Conservation (phyloP, 129 eudicot species). For the Flaveria ramosissima region DNA sequence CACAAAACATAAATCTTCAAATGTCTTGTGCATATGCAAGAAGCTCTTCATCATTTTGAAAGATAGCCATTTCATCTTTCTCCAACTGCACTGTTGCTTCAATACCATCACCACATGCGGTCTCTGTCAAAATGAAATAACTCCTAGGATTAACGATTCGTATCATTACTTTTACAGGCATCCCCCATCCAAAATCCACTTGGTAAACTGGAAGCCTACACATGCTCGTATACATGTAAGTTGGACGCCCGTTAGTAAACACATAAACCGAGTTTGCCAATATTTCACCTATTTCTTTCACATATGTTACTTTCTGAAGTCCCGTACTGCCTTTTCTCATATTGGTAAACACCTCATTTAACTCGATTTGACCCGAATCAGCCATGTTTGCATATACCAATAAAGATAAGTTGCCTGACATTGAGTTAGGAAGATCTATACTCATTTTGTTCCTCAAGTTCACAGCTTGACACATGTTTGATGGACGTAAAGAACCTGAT, state of each 20-base stretch:
- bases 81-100: constrained; percentile 15
- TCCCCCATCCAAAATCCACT: constrained; percentile 14
- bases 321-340: background rate
- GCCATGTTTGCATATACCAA: background rate
- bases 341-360: background rate
- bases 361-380: background rate
- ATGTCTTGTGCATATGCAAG: background rate
- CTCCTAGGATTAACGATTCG: background rate
- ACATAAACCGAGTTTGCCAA: background rate
- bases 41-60: background rate
- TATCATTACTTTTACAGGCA: background rate
- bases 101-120: background rate
- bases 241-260: background rate
- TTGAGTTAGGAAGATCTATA: background rate
- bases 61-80: constrained; percentile 3
- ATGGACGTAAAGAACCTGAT: constrained; percentile 2
- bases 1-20: background rate
- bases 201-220: constrained; percentile 2
- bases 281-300: background rate
- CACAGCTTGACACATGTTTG: constrained; percentile 9
- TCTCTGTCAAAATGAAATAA: background rate
- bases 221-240: background rate
- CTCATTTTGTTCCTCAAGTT: constrained; percentile 8
- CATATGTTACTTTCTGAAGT: background rate
- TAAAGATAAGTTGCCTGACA: background rate